Base-by-base conservation (phyloP, 805 yeast genomes). In the Blastobotrys peoriensis region DNA sequence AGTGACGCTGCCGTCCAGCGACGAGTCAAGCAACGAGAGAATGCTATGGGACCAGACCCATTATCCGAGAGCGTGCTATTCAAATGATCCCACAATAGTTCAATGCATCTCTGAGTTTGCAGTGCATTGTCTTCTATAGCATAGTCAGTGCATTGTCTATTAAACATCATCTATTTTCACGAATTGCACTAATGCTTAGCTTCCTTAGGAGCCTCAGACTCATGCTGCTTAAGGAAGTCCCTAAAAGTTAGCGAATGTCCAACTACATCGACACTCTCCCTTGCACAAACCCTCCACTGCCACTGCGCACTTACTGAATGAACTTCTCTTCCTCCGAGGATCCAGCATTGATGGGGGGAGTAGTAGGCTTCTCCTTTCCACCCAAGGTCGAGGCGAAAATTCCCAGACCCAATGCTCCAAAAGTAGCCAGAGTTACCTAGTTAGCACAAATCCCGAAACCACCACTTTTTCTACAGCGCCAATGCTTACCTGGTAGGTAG, bases 271-370 rank as follows among this genome's bases (percentile, higher is more conserved):
- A 9, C 23, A 8, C 22, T 4, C 10, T 13, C 19, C 39, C 28
- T 3, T 22, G 18, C 38, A 17, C 37, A 33, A n/a, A n/a, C n/a
- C n/a, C n/a, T 2, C 16, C 30, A 19, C 9, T 9, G 13, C 33
- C 16, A 37, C 27, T n/a, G n/a, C n/a, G n/a, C n/a, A 51, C 63
- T 47, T 45, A 61, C 57, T 59, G 49, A 48, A 89, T 82, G 71
- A 84, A 89, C 66, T 83, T 80, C 67, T 86, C 95, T 72, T 89
- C 97, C 61, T 87, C 97, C 56, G 87, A 79, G 41, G 88, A 76
- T 45, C 79, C 66, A 53, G 95, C 95, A 53, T 78, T 76, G 65
- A 87, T 75, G 34, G 80, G 70, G 38, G 93, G 88, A 56, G 70
- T 73, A 50, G 74, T 71, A 58, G 82, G 76, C 54, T 79, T 72